phyloP scores from a whole-genome alignment of 73 alveolate species.

The Symbiodinium pilosum region DNA sequence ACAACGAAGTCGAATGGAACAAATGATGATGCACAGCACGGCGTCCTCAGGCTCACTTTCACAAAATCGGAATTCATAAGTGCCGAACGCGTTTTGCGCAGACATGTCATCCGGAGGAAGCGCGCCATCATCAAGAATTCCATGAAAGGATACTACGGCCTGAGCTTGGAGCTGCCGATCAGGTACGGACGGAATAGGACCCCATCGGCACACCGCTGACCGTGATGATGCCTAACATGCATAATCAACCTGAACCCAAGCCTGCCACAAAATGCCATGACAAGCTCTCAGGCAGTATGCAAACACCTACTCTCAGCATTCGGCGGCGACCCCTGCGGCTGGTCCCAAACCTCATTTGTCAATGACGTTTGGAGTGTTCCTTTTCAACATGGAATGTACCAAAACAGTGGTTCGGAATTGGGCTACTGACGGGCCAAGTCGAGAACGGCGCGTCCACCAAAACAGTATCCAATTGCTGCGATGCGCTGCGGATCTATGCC shows the following conservation, averaged over 20 bases:
- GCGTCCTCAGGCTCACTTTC: neutral
- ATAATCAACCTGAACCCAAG: too few relatives aligned
- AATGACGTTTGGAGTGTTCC: too few relatives aligned
- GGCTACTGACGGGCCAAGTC: conserved; percentile 26
- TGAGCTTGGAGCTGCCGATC: neutral
- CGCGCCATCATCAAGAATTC: conserved; percentile 74
- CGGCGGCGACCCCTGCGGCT: neutral
- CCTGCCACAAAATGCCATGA: too few relatives aligned
- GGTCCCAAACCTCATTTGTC: conserved; percentile 24
- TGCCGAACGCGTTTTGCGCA: conserved; percentile 29
- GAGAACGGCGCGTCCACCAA: conserved; percentile 69
- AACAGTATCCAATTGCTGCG: conserved; percentile 76
- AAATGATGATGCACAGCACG: too few relatives aligned
- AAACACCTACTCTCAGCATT: neutral
- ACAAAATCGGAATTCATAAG: neutral
- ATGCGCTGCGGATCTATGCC: conserved; percentile 51
- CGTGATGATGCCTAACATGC: too few relatives aligned
- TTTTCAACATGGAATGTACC: too few relatives aligned
- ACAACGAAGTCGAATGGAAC: too few relatives aligned
- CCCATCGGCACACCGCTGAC: too few relatives aligned
- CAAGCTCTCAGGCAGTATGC: too few relatives aligned
- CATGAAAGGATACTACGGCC: conserved; percentile 82
- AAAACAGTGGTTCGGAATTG: too few relatives aligned
- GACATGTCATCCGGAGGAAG: conserved; percentile 66
- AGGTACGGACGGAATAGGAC: too few relatives aligned